Evolutionary conservation across 2,329 filamentous ascomycete genomes (phyloP).

Genomic region (Aureobasidium sp.): DNA sequence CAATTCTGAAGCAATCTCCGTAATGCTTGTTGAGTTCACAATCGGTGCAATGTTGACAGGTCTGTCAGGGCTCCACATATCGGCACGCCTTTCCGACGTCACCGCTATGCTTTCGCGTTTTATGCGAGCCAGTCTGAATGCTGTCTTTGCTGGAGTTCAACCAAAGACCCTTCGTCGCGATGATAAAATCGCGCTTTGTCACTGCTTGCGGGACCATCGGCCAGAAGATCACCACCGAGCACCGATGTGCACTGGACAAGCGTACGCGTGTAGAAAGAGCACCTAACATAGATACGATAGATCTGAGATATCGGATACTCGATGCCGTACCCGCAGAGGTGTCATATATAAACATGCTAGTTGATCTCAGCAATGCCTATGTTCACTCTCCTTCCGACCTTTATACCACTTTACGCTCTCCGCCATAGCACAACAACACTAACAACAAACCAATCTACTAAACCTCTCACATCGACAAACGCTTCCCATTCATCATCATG

Average conservation of each 20-base stretch:
- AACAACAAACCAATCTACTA: not conserved
- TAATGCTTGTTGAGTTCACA: not conserved
- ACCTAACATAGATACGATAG: not conserved
- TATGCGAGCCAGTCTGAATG: constrained; percentile 7
- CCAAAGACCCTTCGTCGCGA: not conserved
- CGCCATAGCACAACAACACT: not conserved
- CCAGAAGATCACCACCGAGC: not conserved
- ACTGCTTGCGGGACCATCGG: not conserved
- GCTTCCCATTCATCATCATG: not conserved
- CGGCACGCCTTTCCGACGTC: constrained; percentile 9
- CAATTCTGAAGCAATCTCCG: not conserved
- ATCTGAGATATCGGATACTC: not conserved
- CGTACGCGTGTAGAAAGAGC: not conserved
- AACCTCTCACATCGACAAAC: not conserved
- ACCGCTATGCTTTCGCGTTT: not conserved
- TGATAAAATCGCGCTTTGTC: not conserved
- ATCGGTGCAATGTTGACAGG: not conserved
- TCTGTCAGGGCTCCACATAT: not conserved
- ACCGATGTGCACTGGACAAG: not conserved
- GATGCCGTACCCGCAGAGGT: constrained; percentile 1
- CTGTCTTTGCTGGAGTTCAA: not conserved
- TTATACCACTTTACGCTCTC: not conserved
- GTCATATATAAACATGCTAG: constrained; percentile 2
- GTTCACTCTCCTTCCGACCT: not conserved
- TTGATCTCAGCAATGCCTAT: not conserved